Percentiles rank a stretch among this genome's conserved stretches.
These are phyloP conservation scores for Trypanosoma platydactyli DNA, from an alignment of 208 protist species.

Conservation along the genomic window DNA sequence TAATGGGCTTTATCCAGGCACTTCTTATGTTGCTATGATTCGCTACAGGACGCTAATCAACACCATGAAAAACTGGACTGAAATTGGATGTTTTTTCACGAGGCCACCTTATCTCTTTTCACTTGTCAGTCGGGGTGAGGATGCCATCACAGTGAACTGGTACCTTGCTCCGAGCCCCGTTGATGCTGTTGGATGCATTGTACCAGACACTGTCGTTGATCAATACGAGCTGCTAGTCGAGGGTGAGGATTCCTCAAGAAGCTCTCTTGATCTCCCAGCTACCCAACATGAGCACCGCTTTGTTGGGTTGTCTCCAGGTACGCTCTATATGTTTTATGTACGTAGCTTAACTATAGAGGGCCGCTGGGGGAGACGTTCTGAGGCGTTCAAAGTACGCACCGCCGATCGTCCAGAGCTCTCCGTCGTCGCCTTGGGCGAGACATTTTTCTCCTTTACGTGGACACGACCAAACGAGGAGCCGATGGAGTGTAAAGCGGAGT, in stretches of 20 bases:
- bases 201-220: constrained; percentile 38
- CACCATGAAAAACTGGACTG: constrained; percentile 73
- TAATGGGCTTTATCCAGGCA: constrained; percentile 60
- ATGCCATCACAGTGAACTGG: constrained; percentile 78
- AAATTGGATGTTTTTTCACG: constrained; percentile 82
- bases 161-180: constrained; percentile 30
- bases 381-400: constrained; percentile 59
- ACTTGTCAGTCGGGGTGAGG: constrained; percentile 70
- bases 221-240: constrained; percentile 61
- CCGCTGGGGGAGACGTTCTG: constrained; percentile 71
- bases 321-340: constrained; percentile 71
- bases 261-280: constrained; percentile 34
- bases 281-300: constrained; percentile 44
- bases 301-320: constrained; percentile 60
- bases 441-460: constrained; percentile 82
- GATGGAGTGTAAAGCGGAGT: constrained; percentile 72
- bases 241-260: constrained; percentile 27
- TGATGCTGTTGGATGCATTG: constrained; percentile 42
- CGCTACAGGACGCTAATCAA: constrained; percentile 83
- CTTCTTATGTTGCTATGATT: constrained; percentile 81
- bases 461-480: constrained; percentile 40
- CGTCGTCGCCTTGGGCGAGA: constrained; percentile 66
- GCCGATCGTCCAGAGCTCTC: constrained; percentile 50
- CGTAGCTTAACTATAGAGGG: constrained; percentile 66
- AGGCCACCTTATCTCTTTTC: constrained; percentile 55